phyloP scores from a whole-genome alignment of 768 basidiomycete genomes.

The Aureoboletus auriporus region DNA sequence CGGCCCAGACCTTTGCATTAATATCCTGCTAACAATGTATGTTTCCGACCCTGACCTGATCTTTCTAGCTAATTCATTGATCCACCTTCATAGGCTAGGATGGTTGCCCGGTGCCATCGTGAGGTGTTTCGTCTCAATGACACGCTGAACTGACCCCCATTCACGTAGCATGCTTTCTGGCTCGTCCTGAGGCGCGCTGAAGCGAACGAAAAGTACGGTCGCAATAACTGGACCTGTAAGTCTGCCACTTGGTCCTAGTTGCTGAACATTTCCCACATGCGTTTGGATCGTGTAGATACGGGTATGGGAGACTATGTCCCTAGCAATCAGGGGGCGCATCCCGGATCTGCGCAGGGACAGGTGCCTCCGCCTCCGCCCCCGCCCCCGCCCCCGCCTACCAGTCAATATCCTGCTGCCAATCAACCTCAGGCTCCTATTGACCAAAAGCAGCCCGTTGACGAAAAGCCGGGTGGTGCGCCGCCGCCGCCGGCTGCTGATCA shows the following conservation, averaged over 20 bases:
- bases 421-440: slow-evolving; percentile 3
- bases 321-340: too few species aligned
- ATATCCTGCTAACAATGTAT: slow-evolving; percentile 74
- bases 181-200: slow-evolving; percentile 79
- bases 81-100: slow-evolving; percentile 47
- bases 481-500: neutral
- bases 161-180: slow-evolving; percentile 72
- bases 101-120: slow-evolving; percentile 64
- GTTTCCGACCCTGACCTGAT: slow-evolving; percentile 15
- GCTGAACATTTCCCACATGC: neutral
- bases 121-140: slow-evolving; percentile 6
- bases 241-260: neutral
- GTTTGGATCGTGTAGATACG: slow-evolving; percentile 2
- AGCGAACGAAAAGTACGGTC: slow-evolving; percentile 53
- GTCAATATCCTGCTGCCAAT: too few species aligned
- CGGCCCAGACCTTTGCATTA: slow-evolving; percentile 78
- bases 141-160: neutral
- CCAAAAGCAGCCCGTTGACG: neutral
- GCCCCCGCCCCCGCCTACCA: neutral
- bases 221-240: slow-evolving; percentile 25
- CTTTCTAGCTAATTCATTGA: neutral
- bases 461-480: neutral
- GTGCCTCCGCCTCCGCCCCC: neutral
- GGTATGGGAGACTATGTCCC: slow-evolving; percentile 21
- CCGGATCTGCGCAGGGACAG: too few species aligned